phyloP scores from a whole-genome alignment of 495 filamentous ascomycete species.

The Penicillium daleae region DNA sequence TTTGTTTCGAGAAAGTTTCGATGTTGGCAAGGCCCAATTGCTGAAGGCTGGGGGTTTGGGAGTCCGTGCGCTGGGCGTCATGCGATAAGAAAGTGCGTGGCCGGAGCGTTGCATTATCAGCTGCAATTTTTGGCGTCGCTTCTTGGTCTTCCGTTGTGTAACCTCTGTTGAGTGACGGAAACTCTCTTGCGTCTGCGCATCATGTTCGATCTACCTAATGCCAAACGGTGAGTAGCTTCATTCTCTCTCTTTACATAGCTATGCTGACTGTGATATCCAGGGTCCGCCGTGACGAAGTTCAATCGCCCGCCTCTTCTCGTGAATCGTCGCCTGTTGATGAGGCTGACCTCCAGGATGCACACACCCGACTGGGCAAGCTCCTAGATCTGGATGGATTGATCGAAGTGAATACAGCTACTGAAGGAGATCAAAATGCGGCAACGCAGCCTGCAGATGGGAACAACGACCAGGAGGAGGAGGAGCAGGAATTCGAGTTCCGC shows the following conservation, averaged over 20 bases:
- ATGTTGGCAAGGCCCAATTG: neutral
- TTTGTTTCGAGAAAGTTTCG: too few species aligned
- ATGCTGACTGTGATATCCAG: constrained; percentile 29
- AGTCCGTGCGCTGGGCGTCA: constrained; percentile 33
- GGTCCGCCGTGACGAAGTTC: constrained; percentile 49
- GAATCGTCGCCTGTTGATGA: constrained; percentile 41
- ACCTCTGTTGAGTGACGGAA: neutral
- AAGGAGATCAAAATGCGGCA: constrained; percentile 8
- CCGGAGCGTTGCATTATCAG: constrained; percentile 29
- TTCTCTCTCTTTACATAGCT: neutral
- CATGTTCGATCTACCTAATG: constrained; percentile 49
- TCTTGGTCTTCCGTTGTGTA: neutral
- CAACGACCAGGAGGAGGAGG: constrained; percentile 46
- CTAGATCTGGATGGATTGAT: constrained; percentile 42
- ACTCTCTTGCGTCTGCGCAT: neutral
- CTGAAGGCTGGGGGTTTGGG: constrained; percentile 24
- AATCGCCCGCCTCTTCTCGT: constrained; percentile 38
- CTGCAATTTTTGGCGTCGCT: neutral
- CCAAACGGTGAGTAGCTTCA: constrained; percentile 41
- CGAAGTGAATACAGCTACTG: neutral
- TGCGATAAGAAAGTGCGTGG: constrained; percentile 34
- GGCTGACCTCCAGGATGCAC: constrained; percentile 37
- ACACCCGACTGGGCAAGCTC: constrained; percentile 43
- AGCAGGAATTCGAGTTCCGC: constrained; percentile 54
- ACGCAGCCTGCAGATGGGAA: neutral